Conservation (phyloP, 129 eudicot species). For the Lactuca saligna region DNA sequence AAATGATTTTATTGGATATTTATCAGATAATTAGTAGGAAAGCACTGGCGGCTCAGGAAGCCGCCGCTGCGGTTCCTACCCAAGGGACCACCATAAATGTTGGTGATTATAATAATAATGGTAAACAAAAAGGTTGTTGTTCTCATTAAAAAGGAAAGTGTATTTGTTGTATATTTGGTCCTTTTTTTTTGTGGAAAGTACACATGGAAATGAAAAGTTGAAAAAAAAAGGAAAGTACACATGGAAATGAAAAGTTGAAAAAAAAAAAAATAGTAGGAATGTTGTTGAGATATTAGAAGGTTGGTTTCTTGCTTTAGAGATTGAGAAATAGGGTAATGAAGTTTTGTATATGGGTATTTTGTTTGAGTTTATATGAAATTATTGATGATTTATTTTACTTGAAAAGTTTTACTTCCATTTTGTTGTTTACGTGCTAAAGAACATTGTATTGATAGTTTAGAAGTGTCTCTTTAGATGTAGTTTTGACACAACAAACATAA, state of each 20-base stretch:
- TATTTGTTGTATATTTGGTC: constrained; percentile 3
- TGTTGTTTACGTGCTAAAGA: neutral
- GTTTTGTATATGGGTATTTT: constrained; percentile 14
- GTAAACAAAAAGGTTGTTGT: constrained; percentile 48
- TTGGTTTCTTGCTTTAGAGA: constrained; percentile 6
- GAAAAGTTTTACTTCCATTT: neutral
- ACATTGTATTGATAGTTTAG: neutral
- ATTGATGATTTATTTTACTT: neutral
- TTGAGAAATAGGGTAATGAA: constrained; percentile 3
- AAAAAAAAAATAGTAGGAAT: neutral
- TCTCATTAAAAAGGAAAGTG: constrained; percentile 26
- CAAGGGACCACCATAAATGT: constrained; percentile 70
- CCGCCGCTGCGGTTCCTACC: constrained; percentile 41
- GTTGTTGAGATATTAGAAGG: neutral
- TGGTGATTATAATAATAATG: constrained; percentile 36
- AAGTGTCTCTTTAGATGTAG: no score
- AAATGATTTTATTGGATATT: constrained; percentile 62
- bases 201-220: constrained; percentile 5
- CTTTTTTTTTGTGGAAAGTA: neutral
- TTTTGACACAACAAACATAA: no score
- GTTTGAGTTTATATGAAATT: constrained; percentile 8
- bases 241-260: constrained; percentile 5
- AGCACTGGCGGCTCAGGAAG: constrained; percentile 86
- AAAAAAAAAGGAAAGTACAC: neutral
- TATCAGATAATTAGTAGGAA: constrained; percentile 76